Evolutionary conservation across 768 basidiomycete genomes (phyloP).

Genomic region (Mycena floridula): DNA sequence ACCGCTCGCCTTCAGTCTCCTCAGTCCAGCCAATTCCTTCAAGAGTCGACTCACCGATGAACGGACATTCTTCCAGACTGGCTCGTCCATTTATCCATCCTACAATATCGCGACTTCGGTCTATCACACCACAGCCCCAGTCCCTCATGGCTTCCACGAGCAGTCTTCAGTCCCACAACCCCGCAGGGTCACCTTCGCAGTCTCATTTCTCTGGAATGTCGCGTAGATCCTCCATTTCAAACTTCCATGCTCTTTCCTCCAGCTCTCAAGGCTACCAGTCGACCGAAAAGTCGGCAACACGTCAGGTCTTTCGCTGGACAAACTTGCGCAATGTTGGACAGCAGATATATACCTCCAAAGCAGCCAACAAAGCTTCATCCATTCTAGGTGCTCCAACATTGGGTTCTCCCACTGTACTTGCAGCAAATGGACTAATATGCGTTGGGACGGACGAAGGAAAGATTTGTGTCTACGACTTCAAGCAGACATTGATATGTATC

Average conservation of each 20-base stretch:
- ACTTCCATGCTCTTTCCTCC: slow-evolving; percentile 28
- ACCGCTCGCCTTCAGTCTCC: slow-evolving; percentile 31
- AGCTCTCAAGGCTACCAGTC: too few species aligned
- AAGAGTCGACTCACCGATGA: slow-evolving; percentile 28
- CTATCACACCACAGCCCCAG: slow-evolving; percentile 46
- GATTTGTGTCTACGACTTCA: slow-evolving; percentile 84
- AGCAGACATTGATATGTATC: slow-evolving; percentile 74
- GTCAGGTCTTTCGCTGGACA: slow-evolving; percentile 76
- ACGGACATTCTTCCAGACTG: slow-evolving; percentile 28
- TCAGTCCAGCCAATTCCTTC: slow-evolving; percentile 31
- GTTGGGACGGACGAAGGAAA: slow-evolving; percentile 80
- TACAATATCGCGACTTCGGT: slow-evolving; percentile 75
- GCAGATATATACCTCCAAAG: slow-evolving; percentile 45
- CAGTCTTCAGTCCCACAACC: slow-evolving; percentile 38
- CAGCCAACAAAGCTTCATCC: slow-evolving; percentile 53
- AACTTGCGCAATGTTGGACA: slow-evolving; percentile 52
- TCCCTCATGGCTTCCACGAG: slow-evolving; percentile 35
- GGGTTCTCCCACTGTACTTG: slow-evolving; percentile 74
- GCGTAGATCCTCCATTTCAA: slow-evolving; percentile 56
- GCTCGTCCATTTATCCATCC: slow-evolving; percentile 64
- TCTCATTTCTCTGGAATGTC: slow-evolving; percentile 72
- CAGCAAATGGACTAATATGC: slow-evolving; percentile 84
- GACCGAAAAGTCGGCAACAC: slow-evolving; percentile 19
- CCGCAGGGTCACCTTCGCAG: slow-evolving; percentile 44
- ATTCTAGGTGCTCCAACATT: slow-evolving; percentile 51